Evolutionary conservation across 768 basidiomycete species (phyloP), one percentile per base, ranked within the genome.

Genomic region (Phlebiopsis flavidoalba): DNA sequence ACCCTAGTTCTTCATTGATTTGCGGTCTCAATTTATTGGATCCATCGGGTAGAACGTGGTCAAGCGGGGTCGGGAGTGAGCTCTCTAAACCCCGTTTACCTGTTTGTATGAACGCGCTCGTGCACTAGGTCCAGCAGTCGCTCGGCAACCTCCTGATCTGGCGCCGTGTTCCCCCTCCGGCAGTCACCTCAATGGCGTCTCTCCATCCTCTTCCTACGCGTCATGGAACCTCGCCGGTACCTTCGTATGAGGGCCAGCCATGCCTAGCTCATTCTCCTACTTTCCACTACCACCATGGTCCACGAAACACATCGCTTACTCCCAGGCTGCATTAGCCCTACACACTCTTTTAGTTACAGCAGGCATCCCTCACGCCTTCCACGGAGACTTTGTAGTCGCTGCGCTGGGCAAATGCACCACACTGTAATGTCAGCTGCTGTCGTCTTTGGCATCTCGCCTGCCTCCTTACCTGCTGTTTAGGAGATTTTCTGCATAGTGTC

Each of bases 401-500:
- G 75, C 87, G 37, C 79, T 94, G 52, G n/a, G 81, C 88, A 43
- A 85, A 85, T 65, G 80, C 74, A 66, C 77, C 85, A 47, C 82
- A 85, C 47, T 79, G 85, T 63, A 86, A 92, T 70, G 91, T 87
- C 68, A 60, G 83, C 36, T 50, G 49, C 45, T 79, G 6, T 56
- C 35, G 6, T 31, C 3, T n/a, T 31, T 14, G 5, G 14, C 5
- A 17, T 11, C 6, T 36, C 4, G 31, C 36, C 3, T 19, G 36
- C 33, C 33, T 26, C 17, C 35, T 71, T 51, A 70, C 66, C 33
- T 31, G 37, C 26, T 24, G 50, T 17, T 5, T 72, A 93, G 92
- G 91, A 94, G 74, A 88, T 94, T 57, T 86, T 80, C 64, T 93
- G 91, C 71, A 86, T 94, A 70, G 90, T 92, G 62, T 87, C n/a